A percentile compares a stretch with the other conserved stretches of the same genome.
Conservation (phyloP, 1,139 yeast genomes). For the Debaryomyces robertsiae region DNA sequence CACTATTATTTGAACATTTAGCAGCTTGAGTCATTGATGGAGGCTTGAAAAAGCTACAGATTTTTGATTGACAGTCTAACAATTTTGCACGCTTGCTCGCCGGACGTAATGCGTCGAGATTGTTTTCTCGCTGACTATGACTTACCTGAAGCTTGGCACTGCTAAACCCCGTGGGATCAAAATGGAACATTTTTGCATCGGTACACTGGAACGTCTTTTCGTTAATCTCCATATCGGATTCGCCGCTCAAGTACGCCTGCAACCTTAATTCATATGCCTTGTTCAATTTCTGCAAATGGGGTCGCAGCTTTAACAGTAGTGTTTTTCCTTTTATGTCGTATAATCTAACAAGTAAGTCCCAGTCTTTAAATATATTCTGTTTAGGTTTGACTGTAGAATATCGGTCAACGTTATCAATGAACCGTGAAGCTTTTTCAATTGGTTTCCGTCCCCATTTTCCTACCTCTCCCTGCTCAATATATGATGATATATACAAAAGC, state of each 20-base stretch:
- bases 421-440: slow-evolving; percentile 32
- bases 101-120: background rate
- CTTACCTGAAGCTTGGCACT: slow-evolving; percentile 3
- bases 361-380: slow-evolving; percentile 24
- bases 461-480: slow-evolving; percentile 25
- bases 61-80: slow-evolving; percentile 1
- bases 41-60: slow-evolving; percentile 1
- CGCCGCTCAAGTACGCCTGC: slow-evolving; percentile 18
- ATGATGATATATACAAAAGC: slow-evolving; percentile 40
- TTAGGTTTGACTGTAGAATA: background rate
- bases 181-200: background rate
- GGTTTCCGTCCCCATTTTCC: slow-evolving; percentile 25
- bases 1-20: slow-evolving; percentile 6
- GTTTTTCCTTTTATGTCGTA: slow-evolving; percentile 20
- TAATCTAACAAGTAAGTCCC: slow-evolving; percentile 20
- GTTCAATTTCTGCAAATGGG: slow-evolving; percentile 69
- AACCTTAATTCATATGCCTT: slow-evolving; percentile 36
- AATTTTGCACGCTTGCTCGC: slow-evolving; percentile 1
- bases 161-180: slow-evolving; percentile 2
- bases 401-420: slow-evolving; percentile 20
- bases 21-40: slow-evolving; percentile 1
- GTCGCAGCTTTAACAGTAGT: slow-evolving; percentile 18
- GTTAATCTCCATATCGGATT: slow-evolving; percentile 14
- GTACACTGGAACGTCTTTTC: slow-evolving; percentile 10
- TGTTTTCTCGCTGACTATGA: background rate